These are phyloP conservation scores for Rhodosporidiobolus sp. DNA, from an alignment of 768 basidiomycete genomes.

Conservation along the genomic window DNA sequence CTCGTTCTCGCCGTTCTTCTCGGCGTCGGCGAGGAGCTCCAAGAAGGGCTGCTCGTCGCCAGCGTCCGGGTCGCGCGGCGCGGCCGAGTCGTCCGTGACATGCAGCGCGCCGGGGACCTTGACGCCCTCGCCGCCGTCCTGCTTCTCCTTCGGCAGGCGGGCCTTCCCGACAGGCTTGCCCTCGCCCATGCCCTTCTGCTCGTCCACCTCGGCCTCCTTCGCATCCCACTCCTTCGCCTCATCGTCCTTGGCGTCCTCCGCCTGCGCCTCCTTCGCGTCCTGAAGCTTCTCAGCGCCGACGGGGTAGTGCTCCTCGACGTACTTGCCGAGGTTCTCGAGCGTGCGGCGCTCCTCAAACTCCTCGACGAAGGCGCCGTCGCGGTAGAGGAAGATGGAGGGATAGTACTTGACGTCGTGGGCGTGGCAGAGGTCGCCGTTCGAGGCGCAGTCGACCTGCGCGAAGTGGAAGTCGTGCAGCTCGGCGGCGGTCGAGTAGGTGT, in stretches of 20 bases:
- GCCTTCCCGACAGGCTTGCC: slow-evolving; percentile 17
- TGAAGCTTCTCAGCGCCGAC: background rate
- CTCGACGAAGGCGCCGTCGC: slow-evolving; percentile 19
- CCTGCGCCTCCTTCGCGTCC: background rate
- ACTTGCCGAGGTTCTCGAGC: slow-evolving; percentile 31
- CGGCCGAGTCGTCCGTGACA: background rate
- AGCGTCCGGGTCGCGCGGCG: background rate
- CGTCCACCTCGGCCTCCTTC: slow-evolving; percentile 4
- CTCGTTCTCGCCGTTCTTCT: slow-evolving; percentile 3
- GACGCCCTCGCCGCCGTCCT: background rate
- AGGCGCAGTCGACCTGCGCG: slow-evolving; percentile 44
- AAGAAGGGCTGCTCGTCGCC: background rate
- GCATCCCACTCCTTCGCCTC: background rate
- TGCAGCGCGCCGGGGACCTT: background rate
- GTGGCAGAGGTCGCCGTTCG: slow-evolving; percentile 43
- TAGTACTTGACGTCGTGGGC: slow-evolving; percentile 42
- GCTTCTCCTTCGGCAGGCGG: slow-evolving; percentile 9
- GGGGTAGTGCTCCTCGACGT: slow-evolving; percentile 34
- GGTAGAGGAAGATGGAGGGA: slow-evolving; percentile 42
- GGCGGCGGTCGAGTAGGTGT: slow-evolving; percentile 18
- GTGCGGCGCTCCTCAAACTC: slow-evolving; percentile 24
- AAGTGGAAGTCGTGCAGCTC: slow-evolving; percentile 36
- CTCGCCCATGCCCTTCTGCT: background rate
- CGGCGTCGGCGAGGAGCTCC: slow-evolving; percentile 3
- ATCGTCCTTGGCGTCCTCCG: slow-evolving; percentile 2